Percentiles rank a stretch among this genome's conserved stretches.
Evolutionary conservation across 2,329 filamentous ascomycete species (phyloP).

Genomic region (Aureobasidium sp.): DNA sequence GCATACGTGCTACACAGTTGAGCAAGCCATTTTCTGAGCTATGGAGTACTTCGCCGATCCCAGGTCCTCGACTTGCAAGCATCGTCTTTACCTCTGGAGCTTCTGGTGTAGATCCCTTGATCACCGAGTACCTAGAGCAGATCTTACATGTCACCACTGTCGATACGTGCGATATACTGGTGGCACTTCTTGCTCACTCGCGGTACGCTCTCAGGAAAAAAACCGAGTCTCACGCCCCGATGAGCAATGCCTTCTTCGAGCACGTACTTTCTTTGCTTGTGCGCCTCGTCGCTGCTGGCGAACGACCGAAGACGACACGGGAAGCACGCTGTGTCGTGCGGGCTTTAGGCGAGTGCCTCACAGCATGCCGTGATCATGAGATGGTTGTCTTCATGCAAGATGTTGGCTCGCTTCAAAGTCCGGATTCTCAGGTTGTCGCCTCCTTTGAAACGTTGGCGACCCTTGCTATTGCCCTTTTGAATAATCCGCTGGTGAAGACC

Average conservation of each 20-base stretch:
- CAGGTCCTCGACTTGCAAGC: slow-evolving; percentile 7
- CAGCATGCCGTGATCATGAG: slow-evolving; percentile 25
- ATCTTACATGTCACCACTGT: slow-evolving; percentile 23
- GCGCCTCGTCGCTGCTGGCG: slow-evolving; percentile 22
- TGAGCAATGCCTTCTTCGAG: slow-evolving; percentile 27
- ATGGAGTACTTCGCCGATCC: background rate
- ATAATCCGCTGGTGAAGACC: slow-evolving; percentile 18
- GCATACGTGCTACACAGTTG: slow-evolving; percentile 16
- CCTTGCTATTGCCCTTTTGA: slow-evolving; percentile 26
- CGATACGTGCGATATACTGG: slow-evolving; percentile 25
- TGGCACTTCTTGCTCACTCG: slow-evolving; percentile 26
- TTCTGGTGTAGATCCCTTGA: slow-evolving; percentile 22
- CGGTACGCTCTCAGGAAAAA: slow-evolving; percentile 15
- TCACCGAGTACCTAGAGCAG: slow-evolving; percentile 25
- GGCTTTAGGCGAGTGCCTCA: slow-evolving; percentile 27
- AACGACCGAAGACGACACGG: slow-evolving; percentile 19
- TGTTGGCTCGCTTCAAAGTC: slow-evolving; percentile 22
- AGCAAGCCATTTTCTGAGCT: slow-evolving; percentile 15
- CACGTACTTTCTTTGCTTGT: slow-evolving; percentile 27
- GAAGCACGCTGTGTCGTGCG: slow-evolving; percentile 22
- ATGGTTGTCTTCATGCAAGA: slow-evolving; percentile 26
- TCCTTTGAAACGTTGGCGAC: slow-evolving; percentile 29
- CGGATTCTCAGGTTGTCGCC: slow-evolving; percentile 22
- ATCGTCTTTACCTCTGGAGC: slow-evolving; percentile 15
- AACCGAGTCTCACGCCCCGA: background rate